phyloP scores from a whole-genome alignment of 179 eudicot species.

The Dionaea muscipula region DNA sequence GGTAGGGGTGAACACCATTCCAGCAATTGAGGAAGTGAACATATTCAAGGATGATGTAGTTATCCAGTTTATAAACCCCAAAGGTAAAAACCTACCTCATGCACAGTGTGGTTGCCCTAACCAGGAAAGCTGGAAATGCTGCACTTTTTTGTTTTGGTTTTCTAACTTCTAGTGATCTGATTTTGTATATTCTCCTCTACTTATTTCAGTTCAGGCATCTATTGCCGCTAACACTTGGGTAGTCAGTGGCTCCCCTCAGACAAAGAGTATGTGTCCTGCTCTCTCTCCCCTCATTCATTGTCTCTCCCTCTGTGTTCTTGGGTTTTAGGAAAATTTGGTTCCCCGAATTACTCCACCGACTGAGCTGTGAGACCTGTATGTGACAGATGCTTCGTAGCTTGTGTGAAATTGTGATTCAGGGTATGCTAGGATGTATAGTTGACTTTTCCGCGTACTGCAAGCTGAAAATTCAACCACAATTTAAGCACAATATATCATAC shows the following conservation, averaged over 20 bases:
- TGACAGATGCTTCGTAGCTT: too few species aligned
- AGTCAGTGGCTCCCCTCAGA: constrained; percentile 86
- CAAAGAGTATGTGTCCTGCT: constrained; percentile 52
- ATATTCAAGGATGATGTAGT: constrained; percentile 85
- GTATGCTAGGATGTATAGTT: too few species aligned
- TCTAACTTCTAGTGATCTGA: background rate
- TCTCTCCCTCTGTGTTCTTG: background rate
- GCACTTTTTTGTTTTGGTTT: background rate
- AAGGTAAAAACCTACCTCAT: constrained; percentile 32
- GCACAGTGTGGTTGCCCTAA: background rate
- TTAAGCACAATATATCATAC: too few species aligned
- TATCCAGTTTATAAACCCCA: constrained; percentile 72
- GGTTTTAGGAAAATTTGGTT: background rate
- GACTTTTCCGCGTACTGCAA: too few species aligned
- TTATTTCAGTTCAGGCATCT: constrained; percentile 77
- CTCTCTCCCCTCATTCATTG: background rate
- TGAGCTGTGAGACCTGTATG: too few species aligned
- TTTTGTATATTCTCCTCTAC: background rate
- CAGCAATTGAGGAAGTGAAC: constrained; percentile 89
- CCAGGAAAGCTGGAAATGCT: background rate
- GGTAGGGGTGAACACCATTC: constrained; percentile 80
- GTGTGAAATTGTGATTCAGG: too few species aligned
- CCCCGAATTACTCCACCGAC: background rate
- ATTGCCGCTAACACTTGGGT: constrained; percentile 95
- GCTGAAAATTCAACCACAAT: too few species aligned